Evolutionary conservation across 768 basidiomycete species (phyloP), one percentile per base, ranked within the genome.

Genomic region (Phylloporus sp.): DNA sequence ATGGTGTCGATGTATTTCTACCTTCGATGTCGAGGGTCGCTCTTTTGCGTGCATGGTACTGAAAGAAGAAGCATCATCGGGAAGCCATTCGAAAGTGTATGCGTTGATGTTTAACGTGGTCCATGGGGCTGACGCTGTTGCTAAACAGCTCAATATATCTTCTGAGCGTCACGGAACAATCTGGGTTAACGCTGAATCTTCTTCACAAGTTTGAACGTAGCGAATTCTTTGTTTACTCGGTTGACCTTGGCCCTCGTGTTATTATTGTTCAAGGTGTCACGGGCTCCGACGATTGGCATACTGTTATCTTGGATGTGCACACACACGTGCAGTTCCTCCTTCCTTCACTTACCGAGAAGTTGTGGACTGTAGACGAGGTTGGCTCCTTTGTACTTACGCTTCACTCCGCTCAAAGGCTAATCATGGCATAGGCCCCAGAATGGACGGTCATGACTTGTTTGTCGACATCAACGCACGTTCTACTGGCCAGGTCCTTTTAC

Each of bases 381-480:
- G 3, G 20, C 9, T 12, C 23, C 10, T 16, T 34, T 18, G 18
- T 43, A 31, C 23, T 31, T 5, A 8, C 6, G 10, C 12, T 24
- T 10, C n/a, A 6, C n/a, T n/a, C n/a, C n/a, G 35, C 26, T 5
- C 18, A 0, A 9, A 3, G 16, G 24, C 23, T 12, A n/a, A 52
- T 12, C 5, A 22, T 18, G 20, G 23, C 13, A 6, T 29, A 61
- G 60, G 6, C 45, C 4, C 8, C 39, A 27, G 28, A 31, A 23
- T 11, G n/a, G n/a, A n/a, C n/a, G n/a, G n/a, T n/a, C n/a, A n/a
- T n/a, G n/a, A n/a, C n/a, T n/a, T n/a, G n/a, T n/a, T n/a, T 61
- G 22, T 61, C 60, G 6, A 63, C 60, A 12, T 62, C 61, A 18
- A 61, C 60, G 5, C 60, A 61, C 41, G 22, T 61, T 11, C 16